phyloP scores from a whole-genome alignment of 768 basidiomycete species.

The Tylopilus subfusipes region DNA sequence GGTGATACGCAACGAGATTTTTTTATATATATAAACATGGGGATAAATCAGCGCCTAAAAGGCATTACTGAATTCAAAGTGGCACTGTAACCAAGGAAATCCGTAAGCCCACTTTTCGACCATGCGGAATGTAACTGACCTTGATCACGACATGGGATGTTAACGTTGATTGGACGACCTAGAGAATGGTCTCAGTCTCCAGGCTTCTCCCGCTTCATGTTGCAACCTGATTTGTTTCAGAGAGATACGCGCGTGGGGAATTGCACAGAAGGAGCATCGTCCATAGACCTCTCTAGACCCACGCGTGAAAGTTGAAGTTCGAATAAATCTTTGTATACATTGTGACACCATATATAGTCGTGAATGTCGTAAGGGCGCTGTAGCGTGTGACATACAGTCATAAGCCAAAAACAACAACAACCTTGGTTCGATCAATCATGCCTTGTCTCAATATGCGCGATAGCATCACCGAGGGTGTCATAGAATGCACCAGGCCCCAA shows the following conservation, averaged over 20 bases:
- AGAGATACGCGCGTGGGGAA: not conserved
- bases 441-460: conserved; percentile 34
- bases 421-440: conserved; percentile 3
- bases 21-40: not conserved
- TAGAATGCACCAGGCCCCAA: conserved; percentile 45
- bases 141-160: not conserved
- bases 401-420: not conserved
- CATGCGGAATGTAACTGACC: not conserved
- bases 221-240: not conserved
- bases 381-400: not conserved
- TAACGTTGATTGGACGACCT: not conserved
- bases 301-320: not conserved
- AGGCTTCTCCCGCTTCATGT: not conserved
- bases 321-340: not conserved
- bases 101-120: not conserved
- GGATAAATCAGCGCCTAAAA: not conserved
- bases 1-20: not conserved
- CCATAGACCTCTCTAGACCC: too few relatives aligned
- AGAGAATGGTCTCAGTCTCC: not conserved
- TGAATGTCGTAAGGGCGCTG: not conserved
- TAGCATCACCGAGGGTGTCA: conserved; percentile 42
- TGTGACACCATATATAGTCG: not conserved
- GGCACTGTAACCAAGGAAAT: not conserved
- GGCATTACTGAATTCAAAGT: not conserved
- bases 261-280: not conserved